Evolutionary conservation across 106 monocot genomes (phyloP), one percentile per base, ranked within the genome.

Genomic region (Posidonia australis): DNA sequence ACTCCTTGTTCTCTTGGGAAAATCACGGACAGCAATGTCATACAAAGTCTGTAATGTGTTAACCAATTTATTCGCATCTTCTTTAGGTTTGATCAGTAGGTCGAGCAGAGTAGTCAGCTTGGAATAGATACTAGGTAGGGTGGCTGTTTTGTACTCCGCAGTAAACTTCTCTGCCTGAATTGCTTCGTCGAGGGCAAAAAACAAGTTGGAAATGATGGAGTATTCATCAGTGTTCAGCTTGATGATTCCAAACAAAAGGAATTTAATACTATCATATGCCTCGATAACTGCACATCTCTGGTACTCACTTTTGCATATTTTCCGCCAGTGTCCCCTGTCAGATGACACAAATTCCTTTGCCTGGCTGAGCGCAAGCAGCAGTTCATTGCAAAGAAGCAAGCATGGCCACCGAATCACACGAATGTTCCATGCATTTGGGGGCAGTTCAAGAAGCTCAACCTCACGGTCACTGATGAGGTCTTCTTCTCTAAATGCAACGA

Each of bases 381-480:
- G 57, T 56, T 73, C 56, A 48, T 73, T 73, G 32, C 65, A 48
- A 48, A 73, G 65, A 55, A 73, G 73, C 20, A 65, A 58, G 11
- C 65, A 65, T 19, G 73, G 73, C 73, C 73, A 73, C 22, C 73
- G 65, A 16, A 73, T 73, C 5, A 73, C 73, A 20, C 48, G 28
- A 31, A 73, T 73, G 13, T 29, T 31, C 73, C 73, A 73, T 6
- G 66, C 11, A 49, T 65, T 65, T 5, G 66, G 36, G 14, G 73
- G 56, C 9, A 73, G 58, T 17, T 73, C 73, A 9, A 73, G 73
- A 56, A 73, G 73, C 22, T 73, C 73, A 17, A 73, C 65, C 46
- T 73, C 73, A 46, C n/a, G 43, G 45, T 73, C 73, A 11, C 73
- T 73, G 65, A 73, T 56, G 44, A 73, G 65, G 27, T 73, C 73